These are phyloP conservation scores for Ajuga reptans DNA, from an alignment of 305 asterid genomes.

Conservation along the genomic window DNA sequence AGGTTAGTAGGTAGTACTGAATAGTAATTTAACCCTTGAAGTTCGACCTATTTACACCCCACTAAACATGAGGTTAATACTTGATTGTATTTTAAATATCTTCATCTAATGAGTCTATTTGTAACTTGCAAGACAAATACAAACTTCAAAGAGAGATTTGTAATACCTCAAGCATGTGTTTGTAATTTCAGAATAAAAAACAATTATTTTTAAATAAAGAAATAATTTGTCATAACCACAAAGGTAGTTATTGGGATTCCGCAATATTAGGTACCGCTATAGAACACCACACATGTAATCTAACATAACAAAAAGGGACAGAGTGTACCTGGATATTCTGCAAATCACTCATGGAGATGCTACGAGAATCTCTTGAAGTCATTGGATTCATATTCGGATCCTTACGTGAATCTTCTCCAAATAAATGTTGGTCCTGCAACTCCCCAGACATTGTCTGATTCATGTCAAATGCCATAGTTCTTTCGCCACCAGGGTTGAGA, in stretches of 20 bases:
- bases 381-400: conserved; percentile 32
- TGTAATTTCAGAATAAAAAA: background rate
- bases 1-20: too few relatives aligned
- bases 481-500: conserved; percentile 26
- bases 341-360: conserved; percentile 40
- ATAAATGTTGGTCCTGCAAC: conserved; percentile 31
- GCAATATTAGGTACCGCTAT: background rate
- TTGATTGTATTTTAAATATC: too few relatives aligned
- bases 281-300: background rate
- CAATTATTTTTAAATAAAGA: background rate
- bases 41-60: too few relatives aligned
- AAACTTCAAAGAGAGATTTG: background rate
- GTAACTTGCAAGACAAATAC: too few relatives aligned
- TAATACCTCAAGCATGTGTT: background rate
- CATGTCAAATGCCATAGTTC: conserved; percentile 23
- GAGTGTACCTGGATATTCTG: conserved; percentile 67
- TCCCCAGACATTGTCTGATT: conserved; percentile 35
- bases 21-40: too few relatives aligned
- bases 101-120: too few relatives aligned
- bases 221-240: background rate
- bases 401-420: conserved; percentile 30
- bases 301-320: background rate
- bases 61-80: too few relatives aligned
- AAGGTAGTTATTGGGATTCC: background rate
- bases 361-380: conserved; percentile 33